phyloP scores from a whole-genome alignment of 2,329 filamentous ascomycete species.

The Apiospora arundinis region DNA sequence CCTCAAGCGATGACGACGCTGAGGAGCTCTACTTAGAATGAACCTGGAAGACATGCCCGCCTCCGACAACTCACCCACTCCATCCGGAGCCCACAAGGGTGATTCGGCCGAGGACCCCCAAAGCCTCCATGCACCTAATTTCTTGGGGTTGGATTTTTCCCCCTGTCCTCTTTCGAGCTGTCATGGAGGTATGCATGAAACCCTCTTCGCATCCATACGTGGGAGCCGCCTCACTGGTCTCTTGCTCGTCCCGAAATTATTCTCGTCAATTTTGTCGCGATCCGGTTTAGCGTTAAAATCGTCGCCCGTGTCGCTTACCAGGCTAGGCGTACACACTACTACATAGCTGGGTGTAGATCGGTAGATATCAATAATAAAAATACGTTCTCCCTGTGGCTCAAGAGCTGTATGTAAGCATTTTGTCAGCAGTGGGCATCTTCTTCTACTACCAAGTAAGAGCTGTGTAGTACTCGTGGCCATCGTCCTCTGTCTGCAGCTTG shows the following conservation, averaged over 20 bases:
- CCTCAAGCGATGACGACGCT: background rate
- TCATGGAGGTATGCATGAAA: background rate
- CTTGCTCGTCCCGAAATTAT: background rate
- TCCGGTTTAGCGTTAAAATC: slow-evolving; percentile 18
- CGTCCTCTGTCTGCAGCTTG: background rate
- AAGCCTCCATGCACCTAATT: no score
- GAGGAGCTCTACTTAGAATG: no score
- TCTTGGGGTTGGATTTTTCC: no score
- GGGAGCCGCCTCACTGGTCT: background rate
- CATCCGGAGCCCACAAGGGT: background rate
- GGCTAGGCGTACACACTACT: background rate
- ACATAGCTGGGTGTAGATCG: background rate
- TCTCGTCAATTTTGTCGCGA: slow-evolving; percentile 19
- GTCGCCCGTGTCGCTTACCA: background rate
- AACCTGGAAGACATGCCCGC: no score
- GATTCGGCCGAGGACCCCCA: background rate
- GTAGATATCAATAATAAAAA: background rate
- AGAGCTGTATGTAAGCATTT: background rate
- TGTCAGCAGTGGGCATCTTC: background rate
- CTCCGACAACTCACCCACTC: background rate
- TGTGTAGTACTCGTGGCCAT: background rate
- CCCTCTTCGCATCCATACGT: background rate
- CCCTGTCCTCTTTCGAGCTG: background rate
- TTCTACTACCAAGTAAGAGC: background rate
- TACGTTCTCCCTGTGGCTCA: background rate